phyloP scores from a whole-genome alignment of 2,329 filamentous ascomycete genomes.

The Fusarium caatingaense region DNA sequence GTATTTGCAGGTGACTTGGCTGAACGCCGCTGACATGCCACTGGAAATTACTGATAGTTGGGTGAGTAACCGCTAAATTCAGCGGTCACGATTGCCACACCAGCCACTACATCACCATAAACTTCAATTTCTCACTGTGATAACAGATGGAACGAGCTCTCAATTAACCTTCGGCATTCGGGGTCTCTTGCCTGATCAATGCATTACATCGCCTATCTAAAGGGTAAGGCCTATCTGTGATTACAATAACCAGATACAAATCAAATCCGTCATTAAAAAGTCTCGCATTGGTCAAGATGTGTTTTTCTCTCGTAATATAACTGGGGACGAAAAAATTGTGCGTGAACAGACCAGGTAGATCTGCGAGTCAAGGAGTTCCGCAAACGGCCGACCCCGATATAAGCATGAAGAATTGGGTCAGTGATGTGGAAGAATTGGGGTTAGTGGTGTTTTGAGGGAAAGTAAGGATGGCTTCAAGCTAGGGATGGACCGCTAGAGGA shows the following conservation, averaged over 20 bases:
- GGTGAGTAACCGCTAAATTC: neutral
- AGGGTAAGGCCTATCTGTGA: slow-evolving; percentile 29
- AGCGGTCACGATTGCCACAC: no score
- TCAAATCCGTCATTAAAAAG: slow-evolving; percentile 39
- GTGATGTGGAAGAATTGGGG: no score
- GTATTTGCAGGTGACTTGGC: neutral
- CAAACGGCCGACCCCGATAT: slow-evolving; percentile 24
- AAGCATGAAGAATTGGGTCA: neutral
- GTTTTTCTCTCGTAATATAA: slow-evolving; percentile 27
- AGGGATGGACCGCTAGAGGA: neutral
- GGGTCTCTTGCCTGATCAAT: slow-evolving; percentile 20
- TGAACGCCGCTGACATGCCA: neutral
- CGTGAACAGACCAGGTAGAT: slow-evolving; percentile 14
- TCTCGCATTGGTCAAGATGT: slow-evolving; percentile 5
- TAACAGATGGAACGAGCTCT: neutral
- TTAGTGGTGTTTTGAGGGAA: neutral
- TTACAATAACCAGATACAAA: slow-evolving; percentile 1
- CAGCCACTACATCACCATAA: neutral
- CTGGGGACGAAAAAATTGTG: slow-evolving; percentile 18
- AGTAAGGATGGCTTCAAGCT: neutral
- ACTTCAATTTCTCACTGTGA: neutral
- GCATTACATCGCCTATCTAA: slow-evolving; percentile 33
- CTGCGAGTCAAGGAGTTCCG: slow-evolving; percentile 27
- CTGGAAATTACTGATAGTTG: neutral
- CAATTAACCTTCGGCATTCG: slow-evolving; percentile 22